Evolutionary conservation across 1,139 yeast genomes (phyloP).

Genomic region (Magnusiomyces ingens): DNA sequence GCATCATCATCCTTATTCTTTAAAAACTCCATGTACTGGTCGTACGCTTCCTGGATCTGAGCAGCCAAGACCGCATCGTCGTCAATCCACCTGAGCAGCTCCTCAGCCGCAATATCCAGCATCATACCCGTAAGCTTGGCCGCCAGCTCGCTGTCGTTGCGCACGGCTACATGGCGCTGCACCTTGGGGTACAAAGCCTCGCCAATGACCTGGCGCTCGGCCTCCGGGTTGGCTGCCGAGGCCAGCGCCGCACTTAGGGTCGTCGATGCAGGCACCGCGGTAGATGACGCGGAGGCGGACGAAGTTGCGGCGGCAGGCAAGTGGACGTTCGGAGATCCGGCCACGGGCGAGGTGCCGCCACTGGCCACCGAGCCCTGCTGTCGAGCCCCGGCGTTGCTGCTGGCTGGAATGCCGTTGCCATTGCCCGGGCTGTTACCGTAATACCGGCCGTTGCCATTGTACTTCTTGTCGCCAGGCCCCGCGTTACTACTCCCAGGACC

Average conservation of each 20-base stretch:
- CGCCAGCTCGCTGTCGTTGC: constrained; percentile 80
- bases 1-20: constrained; percentile 5
- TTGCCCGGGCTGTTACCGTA: background rate
- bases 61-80: constrained; percentile 68
- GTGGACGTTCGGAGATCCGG: too few species aligned
- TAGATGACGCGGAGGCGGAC: too few species aligned
- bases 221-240: constrained; percentile 38
- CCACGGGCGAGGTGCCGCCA: too few species aligned
- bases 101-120: constrained; percentile 81
- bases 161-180: constrained; percentile 65
- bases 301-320: too few species aligned
- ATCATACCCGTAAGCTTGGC: constrained; percentile 95
- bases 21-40: constrained; percentile 67
- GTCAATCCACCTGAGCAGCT: constrained; percentile 76
- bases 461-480: background rate
- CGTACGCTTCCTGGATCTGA: constrained; percentile 84
- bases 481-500: background rate
- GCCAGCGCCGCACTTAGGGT: constrained; percentile 4
- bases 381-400: too few species aligned
- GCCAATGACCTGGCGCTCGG: constrained; percentile 87
- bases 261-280: background rate
- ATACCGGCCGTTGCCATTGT: background rate
- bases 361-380: too few species aligned
- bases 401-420: too few species aligned
- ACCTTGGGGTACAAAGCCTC: constrained; percentile 89